Base-by-base conservation (phyloP, 164 flowering plant genomes). In the Pachysandra terminalis region DNA sequence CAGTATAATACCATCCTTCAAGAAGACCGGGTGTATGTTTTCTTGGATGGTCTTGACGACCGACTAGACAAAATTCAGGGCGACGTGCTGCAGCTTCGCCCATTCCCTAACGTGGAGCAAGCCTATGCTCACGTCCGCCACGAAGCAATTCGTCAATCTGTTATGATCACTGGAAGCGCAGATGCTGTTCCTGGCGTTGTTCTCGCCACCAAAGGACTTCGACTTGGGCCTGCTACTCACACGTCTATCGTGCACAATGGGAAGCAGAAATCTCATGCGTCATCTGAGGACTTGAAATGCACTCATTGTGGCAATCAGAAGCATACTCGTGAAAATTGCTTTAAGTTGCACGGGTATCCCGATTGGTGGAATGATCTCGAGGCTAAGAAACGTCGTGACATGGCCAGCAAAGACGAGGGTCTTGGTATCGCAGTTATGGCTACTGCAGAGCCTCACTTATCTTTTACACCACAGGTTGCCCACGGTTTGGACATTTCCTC, bases 311-410 rank as follows among this genome's bases (percentile, higher is more conserved):
- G 66, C 12, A 65, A 55, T 24, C 0, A 55, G 14, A 73, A 65
- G 25, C 73, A 72, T 32, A 57, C 41, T 1, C 17, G 19, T 1
- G 67, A 72, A 0, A 60, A 21, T 14, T 72, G 73, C 19, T 77
- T 61, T 16, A 32, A 69, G 22, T 5, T 70, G 16, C 70, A 68
- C 48, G 72, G 75, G 0, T 72, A 71, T 64, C 72, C 66, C 5
- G 63, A 75, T 12, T 75, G 75, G 79, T 72, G 75, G 75, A 9
- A 61, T 14, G 56, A 35, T 0, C 55, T 59, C 6, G 21, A 53
- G 15, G 66, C 66, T 12, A 16, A 45, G 45, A 56, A 57, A 22
- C 3, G 48, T 9, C 23, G 22, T 2, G 49, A 49, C 19, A 19
- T 7, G 35, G 40, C 0, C 19, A 16, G 5, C n/a, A n/a, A n/a